Evolutionary conservation across 2,329 filamentous ascomycete genomes (phyloP).

Genomic region (Exutisphaerella laricina): DNA sequence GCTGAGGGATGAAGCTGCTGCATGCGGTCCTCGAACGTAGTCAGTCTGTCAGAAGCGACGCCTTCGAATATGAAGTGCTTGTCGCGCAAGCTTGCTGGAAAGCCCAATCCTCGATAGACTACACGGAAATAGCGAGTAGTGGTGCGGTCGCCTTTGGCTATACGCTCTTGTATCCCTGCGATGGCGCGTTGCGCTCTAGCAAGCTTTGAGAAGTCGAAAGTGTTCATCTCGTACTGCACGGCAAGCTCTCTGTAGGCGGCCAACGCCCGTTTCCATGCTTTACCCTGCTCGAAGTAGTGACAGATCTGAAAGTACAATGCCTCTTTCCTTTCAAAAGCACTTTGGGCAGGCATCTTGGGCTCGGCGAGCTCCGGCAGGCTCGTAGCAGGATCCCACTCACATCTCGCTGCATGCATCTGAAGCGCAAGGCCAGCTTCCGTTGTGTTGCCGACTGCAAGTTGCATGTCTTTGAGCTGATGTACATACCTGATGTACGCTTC

Average conservation of each 20-base stretch:
- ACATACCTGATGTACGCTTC: slow-evolving; percentile 96
- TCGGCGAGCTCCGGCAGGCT: slow-evolving; percentile 62
- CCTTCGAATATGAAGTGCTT: slow-evolving; percentile 93
- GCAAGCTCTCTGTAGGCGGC: slow-evolving; percentile 86
- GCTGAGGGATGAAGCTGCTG: slow-evolving; percentile 84
- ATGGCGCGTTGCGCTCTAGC: slow-evolving; percentile 85
- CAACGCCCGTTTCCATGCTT: slow-evolving; percentile 85
- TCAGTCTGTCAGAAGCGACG: slow-evolving; percentile 66
- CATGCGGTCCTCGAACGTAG: slow-evolving; percentile 83
- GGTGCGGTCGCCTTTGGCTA: slow-evolving; percentile 72
- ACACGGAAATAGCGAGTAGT: slow-evolving; percentile 89
- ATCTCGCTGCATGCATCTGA: slow-evolving; percentile 84
- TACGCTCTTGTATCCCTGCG: slow-evolving; percentile 83
- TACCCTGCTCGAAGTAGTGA: slow-evolving; percentile 88
- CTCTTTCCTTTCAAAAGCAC: slow-evolving; percentile 88
- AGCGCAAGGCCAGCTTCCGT: slow-evolving; percentile 86
- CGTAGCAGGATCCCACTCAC: slow-evolving; percentile 77
- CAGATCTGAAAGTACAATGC: slow-evolving; percentile 91
- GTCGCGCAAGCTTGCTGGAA: slow-evolving; percentile 72
- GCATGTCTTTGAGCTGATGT: slow-evolving; percentile 77
- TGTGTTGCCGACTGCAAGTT: slow-evolving; percentile 68
- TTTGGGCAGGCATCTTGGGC: slow-evolving; percentile 74
- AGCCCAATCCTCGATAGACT: slow-evolving; percentile 81
- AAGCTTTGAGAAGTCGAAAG: slow-evolving; percentile 88
- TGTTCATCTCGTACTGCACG: slow-evolving; percentile 80